These are phyloP conservation scores for Nicotiana benthamiana DNA, from an alignment of 257 asterid species.

Conservation along the genomic window DNA sequence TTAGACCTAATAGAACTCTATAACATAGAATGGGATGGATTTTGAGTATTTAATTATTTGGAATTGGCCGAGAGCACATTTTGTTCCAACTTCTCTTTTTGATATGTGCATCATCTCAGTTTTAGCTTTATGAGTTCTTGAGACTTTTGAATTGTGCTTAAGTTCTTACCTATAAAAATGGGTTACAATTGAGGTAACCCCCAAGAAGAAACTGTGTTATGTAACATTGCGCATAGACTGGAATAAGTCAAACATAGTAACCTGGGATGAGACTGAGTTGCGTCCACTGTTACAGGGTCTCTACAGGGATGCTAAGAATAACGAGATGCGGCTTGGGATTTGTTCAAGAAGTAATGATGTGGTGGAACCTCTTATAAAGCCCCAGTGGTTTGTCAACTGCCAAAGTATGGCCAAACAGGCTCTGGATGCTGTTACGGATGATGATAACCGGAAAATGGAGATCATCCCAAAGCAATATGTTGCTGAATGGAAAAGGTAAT, in stretches of 20 bases:
- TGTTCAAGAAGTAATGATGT: constrained; percentile 89
- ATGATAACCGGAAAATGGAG: constrained; percentile 45
- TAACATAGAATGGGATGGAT: neutral
- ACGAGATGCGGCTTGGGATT: constrained; percentile 92
- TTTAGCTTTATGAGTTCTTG: neutral
- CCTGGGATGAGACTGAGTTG: neutral
- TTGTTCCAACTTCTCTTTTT: neutral
- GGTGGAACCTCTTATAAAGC: constrained; percentile 92
- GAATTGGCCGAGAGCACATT: neutral
- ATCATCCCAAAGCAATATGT: constrained; percentile 79
- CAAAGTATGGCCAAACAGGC: constrained; percentile 74
- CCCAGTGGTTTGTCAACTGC: constrained; percentile 96
- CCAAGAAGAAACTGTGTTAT: no score
- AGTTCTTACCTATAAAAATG: neutral
- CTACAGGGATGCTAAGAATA: constrained; percentile 60
- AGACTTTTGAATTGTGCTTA: neutral
- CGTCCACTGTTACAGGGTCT: constrained; percentile 45
- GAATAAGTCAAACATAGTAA: constrained; percentile 2
- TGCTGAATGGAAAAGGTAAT: constrained; percentile 92
- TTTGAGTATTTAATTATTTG: neutral
- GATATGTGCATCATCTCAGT: neutral
- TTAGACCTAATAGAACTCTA: neutral
- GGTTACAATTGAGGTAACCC: neutral
- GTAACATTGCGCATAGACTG: neutral
- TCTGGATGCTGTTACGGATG: constrained; percentile 70